Percentiles rank a stretch among this genome's conserved stretches.
These are phyloP conservation scores for Talaromyces adpressus DNA, from an alignment of 495 filamentous ascomycete species.

Conservation along the genomic window DNA sequence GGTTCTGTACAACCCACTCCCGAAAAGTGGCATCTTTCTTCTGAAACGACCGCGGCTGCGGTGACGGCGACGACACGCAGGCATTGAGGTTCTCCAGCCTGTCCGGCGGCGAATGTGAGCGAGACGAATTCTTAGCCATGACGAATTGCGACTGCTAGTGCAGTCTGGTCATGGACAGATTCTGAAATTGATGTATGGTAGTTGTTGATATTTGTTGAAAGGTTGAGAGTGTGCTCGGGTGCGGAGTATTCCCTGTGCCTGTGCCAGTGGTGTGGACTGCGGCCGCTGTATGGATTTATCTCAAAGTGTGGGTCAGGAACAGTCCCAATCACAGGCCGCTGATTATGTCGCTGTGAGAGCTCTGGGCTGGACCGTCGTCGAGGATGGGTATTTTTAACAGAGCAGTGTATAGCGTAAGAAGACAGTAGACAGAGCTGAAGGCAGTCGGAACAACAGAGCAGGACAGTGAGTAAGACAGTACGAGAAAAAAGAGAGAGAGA, in stretches of 20 bases:
- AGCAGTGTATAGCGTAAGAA: background rate
- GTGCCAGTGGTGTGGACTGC: too few relatives aligned
- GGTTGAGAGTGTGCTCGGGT: background rate
- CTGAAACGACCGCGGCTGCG: slow-evolving; percentile 14
- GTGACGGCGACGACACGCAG: slow-evolving; percentile 30
- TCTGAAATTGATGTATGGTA: background rate
- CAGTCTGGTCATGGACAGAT: background rate
- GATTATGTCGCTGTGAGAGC: background rate
- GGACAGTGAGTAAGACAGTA: background rate
- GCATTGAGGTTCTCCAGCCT: slow-evolving; percentile 27
- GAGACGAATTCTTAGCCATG: slow-evolving; percentile 30
- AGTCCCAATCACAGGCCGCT: background rate
- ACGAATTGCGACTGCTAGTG: slow-evolving; percentile 4
- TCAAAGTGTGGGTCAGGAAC: slow-evolving; percentile 1
- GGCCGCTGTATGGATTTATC: background rate
- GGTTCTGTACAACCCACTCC: slow-evolving; percentile 45
- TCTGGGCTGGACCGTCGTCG: background rate
- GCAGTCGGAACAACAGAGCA: background rate
- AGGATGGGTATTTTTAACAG: background rate
- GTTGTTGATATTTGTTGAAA: background rate
- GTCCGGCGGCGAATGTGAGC: slow-evolving; percentile 21
- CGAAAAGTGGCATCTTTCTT: slow-evolving; percentile 40
- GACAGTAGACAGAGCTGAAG: background rate
- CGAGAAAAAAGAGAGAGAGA: background rate
- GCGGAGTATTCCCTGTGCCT: background rate